These are phyloP conservation scores for Aspergillus carbonarius DNA, from an alignment of 2,329 filamentous ascomycete species.

Conservation along the genomic window DNA sequence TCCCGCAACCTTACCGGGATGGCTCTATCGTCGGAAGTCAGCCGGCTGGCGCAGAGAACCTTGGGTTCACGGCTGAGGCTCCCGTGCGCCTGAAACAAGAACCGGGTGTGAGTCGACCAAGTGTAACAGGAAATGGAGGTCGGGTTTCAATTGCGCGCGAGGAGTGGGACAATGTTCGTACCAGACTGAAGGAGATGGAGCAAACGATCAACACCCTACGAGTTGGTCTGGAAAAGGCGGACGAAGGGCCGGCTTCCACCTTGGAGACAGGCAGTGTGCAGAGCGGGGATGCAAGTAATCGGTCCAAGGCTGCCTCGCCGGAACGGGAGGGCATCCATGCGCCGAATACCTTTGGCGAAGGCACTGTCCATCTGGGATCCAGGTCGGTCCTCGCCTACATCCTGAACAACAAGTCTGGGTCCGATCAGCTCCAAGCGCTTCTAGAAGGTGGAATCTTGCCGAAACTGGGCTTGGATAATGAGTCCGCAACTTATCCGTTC, in stretches of 20 bases:
- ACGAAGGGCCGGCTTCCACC: constrained; percentile 28
- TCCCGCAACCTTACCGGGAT: constrained; percentile 24
- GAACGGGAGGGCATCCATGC: constrained; percentile 60
- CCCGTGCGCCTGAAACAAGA: constrained; percentile 27
- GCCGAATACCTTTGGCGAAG: constrained; percentile 58
- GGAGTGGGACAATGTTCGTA: constrained; percentile 46
- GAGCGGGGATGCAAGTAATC: constrained; percentile 31
- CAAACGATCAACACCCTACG: constrained; percentile 41
- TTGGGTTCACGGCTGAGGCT: constrained; percentile 20
- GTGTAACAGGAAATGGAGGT: constrained; percentile 15
- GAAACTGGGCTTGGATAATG: constrained; percentile 63
- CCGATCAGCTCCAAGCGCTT: constrained; percentile 52
- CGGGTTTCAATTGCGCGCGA: constrained; percentile 43
- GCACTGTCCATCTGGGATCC: constrained; percentile 62
- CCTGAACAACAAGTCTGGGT: constrained; percentile 53
- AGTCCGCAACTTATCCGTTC: constrained; percentile 64
- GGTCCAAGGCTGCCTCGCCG: constrained; percentile 35
- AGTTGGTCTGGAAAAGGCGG: constrained; percentile 39
- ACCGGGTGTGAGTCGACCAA: constrained; percentile 12
- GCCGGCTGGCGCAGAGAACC: constrained; percentile 9
- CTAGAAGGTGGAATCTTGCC: constrained; percentile 62
- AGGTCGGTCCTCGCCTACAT: constrained; percentile 63
- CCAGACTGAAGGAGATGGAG: constrained; percentile 45
- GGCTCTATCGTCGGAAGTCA: constrained; percentile 18
- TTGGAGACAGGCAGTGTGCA: constrained; percentile 33